phyloP scores from a whole-genome alignment of 2,329 filamentous ascomycete genomes.

The Colletotrichum endophyticum region DNA sequence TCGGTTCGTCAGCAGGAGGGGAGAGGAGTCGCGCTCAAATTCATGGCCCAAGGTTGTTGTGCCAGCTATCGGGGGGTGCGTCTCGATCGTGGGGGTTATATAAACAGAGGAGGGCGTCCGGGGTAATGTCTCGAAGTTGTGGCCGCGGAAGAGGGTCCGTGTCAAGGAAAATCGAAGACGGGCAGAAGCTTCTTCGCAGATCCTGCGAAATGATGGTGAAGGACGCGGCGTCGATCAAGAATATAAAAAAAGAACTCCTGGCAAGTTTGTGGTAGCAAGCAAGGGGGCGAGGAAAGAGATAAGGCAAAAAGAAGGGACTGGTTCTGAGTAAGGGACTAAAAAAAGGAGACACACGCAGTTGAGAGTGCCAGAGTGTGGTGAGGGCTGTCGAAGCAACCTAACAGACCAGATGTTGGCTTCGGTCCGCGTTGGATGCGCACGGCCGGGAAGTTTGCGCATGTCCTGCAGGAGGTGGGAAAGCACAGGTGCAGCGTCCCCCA shows the following conservation, averaged over 20 bases:
- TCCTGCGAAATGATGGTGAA: background rate
- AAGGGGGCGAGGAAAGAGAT: background rate
- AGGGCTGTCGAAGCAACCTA: conserved; percentile 12
- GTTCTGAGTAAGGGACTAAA: background rate
- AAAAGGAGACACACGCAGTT: background rate
- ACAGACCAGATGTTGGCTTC: conserved; percentile 16
- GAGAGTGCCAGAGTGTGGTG: background rate
- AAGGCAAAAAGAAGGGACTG: background rate
- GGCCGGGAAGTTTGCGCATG: conserved; percentile 19
- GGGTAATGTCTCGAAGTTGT: background rate
- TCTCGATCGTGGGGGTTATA: background rate
- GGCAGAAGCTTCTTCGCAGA: conserved; percentile 7
- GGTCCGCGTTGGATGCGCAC: conserved; percentile 6
- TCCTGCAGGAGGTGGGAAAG: conserved; percentile 15
- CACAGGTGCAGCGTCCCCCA: conserved; percentile 1
- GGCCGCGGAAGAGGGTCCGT: conserved; percentile 1
- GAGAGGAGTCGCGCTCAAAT: background rate
- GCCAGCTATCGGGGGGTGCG: background rate
- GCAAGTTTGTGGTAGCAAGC: background rate
- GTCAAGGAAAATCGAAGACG: conserved; percentile 3
- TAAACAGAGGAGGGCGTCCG: conserved; percentile 1
- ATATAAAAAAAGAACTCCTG: conserved; percentile 9
- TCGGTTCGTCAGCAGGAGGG: conserved; percentile 12
- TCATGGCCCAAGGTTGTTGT: conserved; percentile 10
- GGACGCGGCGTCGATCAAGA: background rate